phyloP scores from a whole-genome alignment of 306 rosid genomes.

The Canavalia ensiformis region DNA sequence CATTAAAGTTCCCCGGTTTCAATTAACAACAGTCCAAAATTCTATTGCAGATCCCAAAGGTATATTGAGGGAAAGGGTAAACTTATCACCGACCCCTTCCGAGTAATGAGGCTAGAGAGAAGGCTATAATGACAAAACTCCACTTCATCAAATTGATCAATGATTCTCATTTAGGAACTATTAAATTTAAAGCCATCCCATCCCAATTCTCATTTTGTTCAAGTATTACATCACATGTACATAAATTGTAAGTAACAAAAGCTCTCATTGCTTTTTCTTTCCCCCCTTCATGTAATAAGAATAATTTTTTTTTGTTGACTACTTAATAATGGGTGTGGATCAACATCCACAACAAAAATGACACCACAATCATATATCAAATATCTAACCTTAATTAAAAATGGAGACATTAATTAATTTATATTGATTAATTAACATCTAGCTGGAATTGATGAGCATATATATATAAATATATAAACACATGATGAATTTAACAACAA shows the following conservation, averaged over 20 bases:
- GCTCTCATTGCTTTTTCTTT: background rate
- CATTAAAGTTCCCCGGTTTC: slow-evolving; percentile 23
- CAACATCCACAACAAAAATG: background rate
- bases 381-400: background rate
- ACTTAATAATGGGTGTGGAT: background rate
- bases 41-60: slow-evolving; percentile 50
- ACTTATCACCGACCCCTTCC: slow-evolving; percentile 22
- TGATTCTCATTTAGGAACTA: slow-evolving; percentile 8
- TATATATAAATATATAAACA: background rate
- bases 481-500: slow-evolving; percentile 6
- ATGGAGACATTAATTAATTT: background rate
- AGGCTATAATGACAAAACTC: slow-evolving; percentile 35
- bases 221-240: background rate
- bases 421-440: slow-evolving; percentile 13
- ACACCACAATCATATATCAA: background rate
- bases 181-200: background rate
- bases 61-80: slow-evolving; percentile 19
- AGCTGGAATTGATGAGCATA: slow-evolving; percentile 28
- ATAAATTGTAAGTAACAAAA: background rate
- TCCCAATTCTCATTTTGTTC: background rate
- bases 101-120: background rate
- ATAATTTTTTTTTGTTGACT: background rate
- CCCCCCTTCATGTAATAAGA: too few relatives aligned
- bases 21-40: slow-evolving; percentile 35
- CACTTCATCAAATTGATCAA: slow-evolving; percentile 31